phyloP scores from a whole-genome alignment of 1,284 basidiomycete species.

The Leccinum cinnamomeum region DNA sequence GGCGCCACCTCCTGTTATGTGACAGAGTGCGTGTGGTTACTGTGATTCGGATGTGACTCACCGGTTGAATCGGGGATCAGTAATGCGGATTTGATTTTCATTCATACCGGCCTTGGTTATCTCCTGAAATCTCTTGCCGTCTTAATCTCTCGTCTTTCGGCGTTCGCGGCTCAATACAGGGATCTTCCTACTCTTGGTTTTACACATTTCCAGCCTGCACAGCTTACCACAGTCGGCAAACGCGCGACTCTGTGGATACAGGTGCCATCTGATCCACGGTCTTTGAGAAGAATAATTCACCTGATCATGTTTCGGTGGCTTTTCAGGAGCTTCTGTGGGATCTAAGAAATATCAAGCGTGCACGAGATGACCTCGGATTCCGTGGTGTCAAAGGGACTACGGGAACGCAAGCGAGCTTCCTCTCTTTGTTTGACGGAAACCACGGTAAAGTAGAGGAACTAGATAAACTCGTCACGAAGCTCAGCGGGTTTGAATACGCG shows the following conservation, averaged over 20 bases:
- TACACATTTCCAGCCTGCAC: constrained; percentile 99
- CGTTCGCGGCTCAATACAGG: constrained; percentile 74
- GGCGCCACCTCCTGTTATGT: constrained; percentile 99
- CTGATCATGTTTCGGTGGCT: constrained; percentile 1
- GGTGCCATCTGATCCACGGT: constrained; percentile 39
- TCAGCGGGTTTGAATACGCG: constrained; percentile 90
- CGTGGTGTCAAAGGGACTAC: constrained; percentile 99
- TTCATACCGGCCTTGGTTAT: constrained; percentile 84
- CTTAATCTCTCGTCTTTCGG: constrained; percentile 85
- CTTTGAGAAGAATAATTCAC: neutral
- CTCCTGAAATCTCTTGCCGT: constrained; percentile 87
- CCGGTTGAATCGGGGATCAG: constrained; percentile 41
- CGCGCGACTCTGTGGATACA: constrained; percentile 98
- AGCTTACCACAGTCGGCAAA: constrained; percentile 99
- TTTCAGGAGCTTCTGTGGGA: constrained; percentile 93
- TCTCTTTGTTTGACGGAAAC: constrained; percentile 93
- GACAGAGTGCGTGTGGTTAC: constrained; percentile 72
- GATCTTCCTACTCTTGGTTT: constrained; percentile 92
- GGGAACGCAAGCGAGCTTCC: constrained; percentile 96
- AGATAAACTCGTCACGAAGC: constrained; percentile 85
- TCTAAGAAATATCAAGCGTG: constrained; percentile 89
- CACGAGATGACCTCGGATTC: constrained; percentile 93
- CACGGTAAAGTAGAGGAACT: constrained; percentile 94
- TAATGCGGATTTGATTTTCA: constrained; percentile 97
- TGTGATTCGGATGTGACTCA: constrained; percentile 10